Base-by-base conservation (phyloP, 2,329 filamentous ascomycete genomes). In the Fusarium sp. region DNA sequence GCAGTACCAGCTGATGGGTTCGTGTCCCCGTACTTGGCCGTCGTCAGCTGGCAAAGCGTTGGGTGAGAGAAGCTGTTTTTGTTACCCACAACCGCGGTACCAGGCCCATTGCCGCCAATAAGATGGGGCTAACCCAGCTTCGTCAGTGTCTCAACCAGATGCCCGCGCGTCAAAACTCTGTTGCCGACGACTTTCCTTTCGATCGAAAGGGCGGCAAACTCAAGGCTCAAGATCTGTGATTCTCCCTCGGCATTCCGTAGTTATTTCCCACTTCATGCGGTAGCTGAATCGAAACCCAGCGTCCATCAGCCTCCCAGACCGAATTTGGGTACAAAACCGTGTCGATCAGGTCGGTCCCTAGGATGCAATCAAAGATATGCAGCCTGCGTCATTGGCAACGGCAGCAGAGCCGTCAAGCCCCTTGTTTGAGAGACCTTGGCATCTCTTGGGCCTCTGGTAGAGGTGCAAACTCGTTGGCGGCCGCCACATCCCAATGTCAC, bases 401-500 rank as follows among this genome's bases (percentile, higher is more conserved):
- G 63, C 25, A 72, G 45, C 33, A 67, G 25, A 40, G 64, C 65
- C 37, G 65, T 62, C 66, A 65, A 65, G 62, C 63, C 47, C 38
- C 66, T 74, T 56, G 25, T 54, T 56, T 62, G 56, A 60, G 47
- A 45, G 27, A 3, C 20, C 38, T 62, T 38, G 43, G 52, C 32
- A 37, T 52, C 56, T 65, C 52, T 65, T 32, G 52, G 43, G 40
- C 52, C 68, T 59, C 27, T 66, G 57, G 38, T 37, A 47, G 64
- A 60, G n/a, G 37, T n/a, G 35, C 38, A 68, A 52, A 52, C 35
- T 61, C 20, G 64, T 72, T 74, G 72, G 72, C 63, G 50, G 69
- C 65, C 50, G 71, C 56, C n/a, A 52, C 43, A 67, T 52, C 52
- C 59, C 62, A 71, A 69, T 66, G 72, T 72, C 52, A 69, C 71